A percentile compares a stretch with the other conserved stretches of the same genome.
These are phyloP conservation scores for Colletotrichum nymphaeae DNA, from an alignment of 2,329 filamentous ascomycete species.

Conservation along the genomic window DNA sequence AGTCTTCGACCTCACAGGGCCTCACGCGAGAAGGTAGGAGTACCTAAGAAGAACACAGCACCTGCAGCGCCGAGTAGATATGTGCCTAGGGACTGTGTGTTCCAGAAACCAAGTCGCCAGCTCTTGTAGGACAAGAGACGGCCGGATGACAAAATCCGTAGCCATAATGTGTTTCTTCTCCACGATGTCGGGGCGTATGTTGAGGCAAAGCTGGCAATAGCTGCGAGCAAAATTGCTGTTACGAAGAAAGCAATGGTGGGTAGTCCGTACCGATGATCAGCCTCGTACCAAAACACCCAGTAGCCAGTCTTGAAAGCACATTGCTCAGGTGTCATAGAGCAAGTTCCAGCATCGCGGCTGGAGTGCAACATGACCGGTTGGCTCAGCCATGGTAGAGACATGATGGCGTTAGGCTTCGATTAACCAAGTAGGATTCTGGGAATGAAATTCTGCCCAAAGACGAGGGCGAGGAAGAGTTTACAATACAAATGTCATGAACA, in stretches of 20 bases:
- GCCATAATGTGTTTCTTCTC: constrained; percentile 6
- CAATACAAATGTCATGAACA: neutral
- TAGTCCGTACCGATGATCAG: constrained; percentile 64
- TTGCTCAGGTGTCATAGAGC: constrained; percentile 50
- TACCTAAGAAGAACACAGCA: constrained; percentile 56
- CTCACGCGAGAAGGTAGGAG: neutral
- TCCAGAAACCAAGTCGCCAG: constrained; percentile 46
- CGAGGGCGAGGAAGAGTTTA: neutral
- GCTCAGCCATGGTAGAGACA: constrained; percentile 48
- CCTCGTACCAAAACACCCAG: constrained; percentile 54
- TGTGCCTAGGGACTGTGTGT: constrained; percentile 57
- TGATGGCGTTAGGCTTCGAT: neutral
- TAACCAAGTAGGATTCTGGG: neutral
- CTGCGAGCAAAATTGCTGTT: constrained; percentile 59
- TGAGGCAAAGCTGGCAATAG: constrained; percentile 50
- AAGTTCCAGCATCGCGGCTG: constrained; percentile 46
- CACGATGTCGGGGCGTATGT: constrained; percentile 51
- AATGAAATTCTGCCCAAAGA: neutral
- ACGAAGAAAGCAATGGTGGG: constrained; percentile 65
- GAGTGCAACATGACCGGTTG: constrained; percentile 54
- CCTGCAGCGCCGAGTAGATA: constrained; percentile 52
- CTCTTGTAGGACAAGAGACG: constrained; percentile 40
- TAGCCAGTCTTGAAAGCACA: constrained; percentile 57
- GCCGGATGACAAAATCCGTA: neutral
- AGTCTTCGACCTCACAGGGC: neutral